Evolutionary conservation across 441 rosid species (phyloP).

Genomic region (Gossypium trilobum): DNA sequence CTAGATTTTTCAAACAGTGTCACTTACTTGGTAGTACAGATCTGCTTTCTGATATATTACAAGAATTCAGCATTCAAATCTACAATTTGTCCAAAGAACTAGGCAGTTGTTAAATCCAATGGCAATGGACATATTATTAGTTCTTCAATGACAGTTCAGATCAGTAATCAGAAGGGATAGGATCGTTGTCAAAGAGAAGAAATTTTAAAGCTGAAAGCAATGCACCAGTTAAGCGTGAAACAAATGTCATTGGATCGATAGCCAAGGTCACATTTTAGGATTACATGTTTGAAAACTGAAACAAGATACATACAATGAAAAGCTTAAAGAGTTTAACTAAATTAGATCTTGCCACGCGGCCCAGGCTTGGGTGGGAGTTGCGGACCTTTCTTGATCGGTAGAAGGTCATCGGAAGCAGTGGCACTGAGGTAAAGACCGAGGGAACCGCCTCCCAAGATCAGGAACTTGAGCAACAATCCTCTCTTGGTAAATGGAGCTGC

Average conservation of each 20-base stretch:
- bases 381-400: slow-evolving; percentile 85
- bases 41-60: neutral
- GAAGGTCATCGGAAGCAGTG: slow-evolving; percentile 56
- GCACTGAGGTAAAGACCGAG: slow-evolving; percentile 63
- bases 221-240: slow-evolving; percentile 6
- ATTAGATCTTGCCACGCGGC: slow-evolving; percentile 80
- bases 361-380: slow-evolving; percentile 83
- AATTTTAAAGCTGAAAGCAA: neutral
- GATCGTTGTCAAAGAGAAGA: neutral
- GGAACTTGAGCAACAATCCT: slow-evolving; percentile 84
- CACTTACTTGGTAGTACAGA: neutral
- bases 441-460: slow-evolving; percentile 81
- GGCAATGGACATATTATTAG: neutral
- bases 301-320: slow-evolving; percentile 26
- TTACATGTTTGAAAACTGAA: slow-evolving; percentile 12
- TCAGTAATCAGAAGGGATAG: neutral
- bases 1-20: neutral
- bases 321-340: neutral
- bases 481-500: slow-evolving; percentile 93
- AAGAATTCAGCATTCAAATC: neutral
- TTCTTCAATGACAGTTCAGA: neutral
- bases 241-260: slow-evolving; percentile 11
- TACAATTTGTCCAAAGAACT: neutral
- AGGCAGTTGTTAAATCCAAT: neutral
- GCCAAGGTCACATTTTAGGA: slow-evolving; percentile 1